A percentile compares a stretch with the other conserved stretches of the same genome.
Conservation (phyloP, 495 filamentous ascomycete species). For the Bacidia rubella region DNA sequence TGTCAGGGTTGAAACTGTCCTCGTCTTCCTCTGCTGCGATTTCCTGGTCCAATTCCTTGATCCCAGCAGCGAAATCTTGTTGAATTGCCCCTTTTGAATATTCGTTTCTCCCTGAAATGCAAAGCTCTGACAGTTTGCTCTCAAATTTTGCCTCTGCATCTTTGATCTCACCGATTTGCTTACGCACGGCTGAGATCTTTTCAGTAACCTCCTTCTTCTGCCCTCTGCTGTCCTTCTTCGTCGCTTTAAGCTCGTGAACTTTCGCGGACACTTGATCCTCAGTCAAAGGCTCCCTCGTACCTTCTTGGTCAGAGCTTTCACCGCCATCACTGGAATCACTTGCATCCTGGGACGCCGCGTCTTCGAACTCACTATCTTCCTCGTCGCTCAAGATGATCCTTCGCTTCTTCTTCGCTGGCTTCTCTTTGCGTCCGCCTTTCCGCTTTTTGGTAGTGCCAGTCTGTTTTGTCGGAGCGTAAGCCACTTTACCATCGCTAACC, state of each 20-base stretch:
- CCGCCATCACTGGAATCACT: constrained; percentile 11
- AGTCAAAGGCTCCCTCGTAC: constrained; percentile 21
- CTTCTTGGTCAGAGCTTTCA: constrained; percentile 11
- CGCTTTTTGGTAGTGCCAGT: constrained; percentile 19
- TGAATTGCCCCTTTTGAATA: constrained; percentile 39
- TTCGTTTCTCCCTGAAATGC: constrained; percentile 40
- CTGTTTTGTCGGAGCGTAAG: constrained; percentile 31
- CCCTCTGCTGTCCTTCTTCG: constrained; percentile 26
- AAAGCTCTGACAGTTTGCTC: constrained; percentile 29
- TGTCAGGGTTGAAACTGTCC: constrained; percentile 31
- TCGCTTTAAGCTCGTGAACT: constrained; percentile 24
- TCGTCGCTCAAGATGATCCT: constrained; percentile 12
- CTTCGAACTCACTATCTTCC: constrained; percentile 19
- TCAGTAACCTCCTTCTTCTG: constrained; percentile 21
- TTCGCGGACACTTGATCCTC: constrained; percentile 24
- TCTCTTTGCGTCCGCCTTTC: constrained; percentile 25
- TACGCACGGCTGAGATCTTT: constrained; percentile 19
- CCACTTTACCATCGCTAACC: constrained; percentile 32
- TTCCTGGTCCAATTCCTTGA: constrained; percentile 41
- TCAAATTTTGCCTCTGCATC: constrained; percentile 24
- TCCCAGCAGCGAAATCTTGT: constrained; percentile 41
- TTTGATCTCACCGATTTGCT: constrained; percentile 21
- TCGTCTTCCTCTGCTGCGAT: constrained; percentile 31
- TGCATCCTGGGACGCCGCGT: constrained; percentile 8
- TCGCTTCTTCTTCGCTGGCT: constrained; percentile 13